These are phyloP conservation scores for Podila epigama DNA, from an alignment of 192 early-diverging fungal genomes.

Conservation along the genomic window DNA sequence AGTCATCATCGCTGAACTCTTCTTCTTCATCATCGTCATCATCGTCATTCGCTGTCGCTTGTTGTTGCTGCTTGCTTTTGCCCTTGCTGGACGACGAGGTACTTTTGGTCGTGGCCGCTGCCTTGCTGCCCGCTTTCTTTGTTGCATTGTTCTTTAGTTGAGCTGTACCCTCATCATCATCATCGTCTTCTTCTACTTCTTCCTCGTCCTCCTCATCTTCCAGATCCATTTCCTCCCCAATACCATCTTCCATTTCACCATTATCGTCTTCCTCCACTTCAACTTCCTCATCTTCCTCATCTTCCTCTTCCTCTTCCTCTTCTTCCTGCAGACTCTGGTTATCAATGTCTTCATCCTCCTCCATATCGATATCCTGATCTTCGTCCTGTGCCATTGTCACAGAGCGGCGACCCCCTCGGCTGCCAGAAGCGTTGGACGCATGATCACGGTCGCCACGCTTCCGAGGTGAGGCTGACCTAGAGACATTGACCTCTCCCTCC, in stretches of 20 bases:
- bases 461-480: slow-evolving; percentile 19
- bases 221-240: slow-evolving; percentile 15
- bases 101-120: background rate
- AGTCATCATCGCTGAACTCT: slow-evolving; percentile 40
- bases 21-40: slow-evolving; percentile 13
- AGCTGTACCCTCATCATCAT: slow-evolving; percentile 47
- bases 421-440: background rate
- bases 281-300: slow-evolving; percentile 38
- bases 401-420: no score
- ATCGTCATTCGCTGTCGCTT: slow-evolving; percentile 12
- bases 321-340: slow-evolving; percentile 22
- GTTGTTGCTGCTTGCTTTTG: slow-evolving; percentile 12
- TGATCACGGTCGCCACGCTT: slow-evolving; percentile 1
- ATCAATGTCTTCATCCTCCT: slow-evolving; percentile 26
- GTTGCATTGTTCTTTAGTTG: slow-evolving; percentile 13
- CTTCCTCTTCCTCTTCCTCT: slow-evolving; percentile 34
- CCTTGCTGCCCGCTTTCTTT: background rate
- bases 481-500: slow-evolving; percentile 6
- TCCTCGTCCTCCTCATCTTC: slow-evolving; percentile 39
- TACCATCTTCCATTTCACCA: slow-evolving; percentile 36
- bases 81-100: slow-evolving; percentile 11
- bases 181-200: slow-evolving; percentile 46
- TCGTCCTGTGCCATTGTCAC: slow-evolving; percentile 26
- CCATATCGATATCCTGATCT: slow-evolving; percentile 44
- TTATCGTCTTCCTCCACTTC: slow-evolving; percentile 26